These are phyloP conservation scores for Herpetospermum pedunculosum DNA, from an alignment of 306 rosid species.

Conservation along the genomic window DNA sequence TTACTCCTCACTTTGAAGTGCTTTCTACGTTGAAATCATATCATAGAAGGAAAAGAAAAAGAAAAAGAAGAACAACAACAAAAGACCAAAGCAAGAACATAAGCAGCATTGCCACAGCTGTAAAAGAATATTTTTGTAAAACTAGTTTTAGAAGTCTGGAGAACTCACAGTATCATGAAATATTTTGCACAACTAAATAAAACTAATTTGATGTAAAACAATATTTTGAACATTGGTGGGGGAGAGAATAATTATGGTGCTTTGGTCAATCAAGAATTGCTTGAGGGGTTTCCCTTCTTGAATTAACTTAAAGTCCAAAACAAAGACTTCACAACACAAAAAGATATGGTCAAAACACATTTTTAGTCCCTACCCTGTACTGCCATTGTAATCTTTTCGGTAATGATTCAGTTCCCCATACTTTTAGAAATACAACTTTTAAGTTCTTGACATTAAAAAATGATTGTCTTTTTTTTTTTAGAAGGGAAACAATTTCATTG, in stretches of 20 bases:
- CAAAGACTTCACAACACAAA: conserved; percentile 11
- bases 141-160: neutral
- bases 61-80: neutral
- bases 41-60: neutral
- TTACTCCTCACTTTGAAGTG: neutral
- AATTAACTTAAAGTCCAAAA: neutral
- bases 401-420: neutral
- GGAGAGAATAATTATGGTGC: neutral
- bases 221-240: neutral
- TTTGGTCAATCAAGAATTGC: neutral
- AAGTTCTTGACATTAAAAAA: neutral
- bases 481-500: too few species aligned
- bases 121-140: neutral
- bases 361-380: neutral
- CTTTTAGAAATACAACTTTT: neutral
- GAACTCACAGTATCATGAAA: neutral
- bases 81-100: neutral
- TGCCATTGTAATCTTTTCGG: neutral
- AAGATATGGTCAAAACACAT: neutral
- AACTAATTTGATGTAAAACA: neutral
- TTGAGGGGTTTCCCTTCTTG: neutral
- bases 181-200: neutral
- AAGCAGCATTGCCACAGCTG: neutral
- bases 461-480: too few species aligned
- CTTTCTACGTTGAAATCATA: neutral